Conservation (phyloP, 495 filamentous ascomycete species). For the Neurospora discreta region DNA sequence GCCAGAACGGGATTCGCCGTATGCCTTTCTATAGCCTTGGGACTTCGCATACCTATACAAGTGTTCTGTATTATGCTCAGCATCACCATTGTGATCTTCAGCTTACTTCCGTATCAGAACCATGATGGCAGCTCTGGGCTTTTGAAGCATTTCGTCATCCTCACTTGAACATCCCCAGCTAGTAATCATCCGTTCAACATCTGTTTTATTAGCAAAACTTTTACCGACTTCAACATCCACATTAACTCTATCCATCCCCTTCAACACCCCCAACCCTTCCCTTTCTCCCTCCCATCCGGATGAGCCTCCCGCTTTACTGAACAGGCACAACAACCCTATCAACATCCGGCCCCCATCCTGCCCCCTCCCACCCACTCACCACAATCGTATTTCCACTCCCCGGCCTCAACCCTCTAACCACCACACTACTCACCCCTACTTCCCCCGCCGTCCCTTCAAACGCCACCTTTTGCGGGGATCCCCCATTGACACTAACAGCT, state of each 20-base stretch:
- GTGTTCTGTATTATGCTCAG: not conserved
- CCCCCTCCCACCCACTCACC: slow-evolving; percentile 34
- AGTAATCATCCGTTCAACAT: too few relatives aligned
- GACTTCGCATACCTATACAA: not conserved
- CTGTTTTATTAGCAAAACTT: too few relatives aligned
- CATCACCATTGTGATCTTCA: not conserved
- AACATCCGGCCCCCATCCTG: slow-evolving; percentile 44
- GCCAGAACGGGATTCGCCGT: too few relatives aligned
- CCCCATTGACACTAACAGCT: slow-evolving; percentile 46
- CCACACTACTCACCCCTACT: slow-evolving; percentile 24
- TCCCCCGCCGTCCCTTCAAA: slow-evolving; percentile 29
- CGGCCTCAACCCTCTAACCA: slow-evolving; percentile 33
- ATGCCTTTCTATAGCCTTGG: not conserved
- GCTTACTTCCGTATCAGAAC: not conserved
- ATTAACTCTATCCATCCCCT: too few relatives aligned
- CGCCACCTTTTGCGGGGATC: slow-evolving; percentile 32
- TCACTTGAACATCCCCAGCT: not conserved
- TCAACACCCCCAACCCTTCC: too few relatives aligned
- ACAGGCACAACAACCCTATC: slow-evolving; percentile 45
- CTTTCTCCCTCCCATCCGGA: too few relatives aligned
- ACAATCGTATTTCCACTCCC: slow-evolving; percentile 34
- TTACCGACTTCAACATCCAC: too few relatives aligned
- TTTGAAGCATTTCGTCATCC: not conserved
- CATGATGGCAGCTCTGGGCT: not conserved
- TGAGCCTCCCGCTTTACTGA: slow-evolving; percentile 1